Evolutionary conservation across 2,329 filamentous ascomycete genomes (phyloP).

Genomic region (Onygenales sp.): DNA sequence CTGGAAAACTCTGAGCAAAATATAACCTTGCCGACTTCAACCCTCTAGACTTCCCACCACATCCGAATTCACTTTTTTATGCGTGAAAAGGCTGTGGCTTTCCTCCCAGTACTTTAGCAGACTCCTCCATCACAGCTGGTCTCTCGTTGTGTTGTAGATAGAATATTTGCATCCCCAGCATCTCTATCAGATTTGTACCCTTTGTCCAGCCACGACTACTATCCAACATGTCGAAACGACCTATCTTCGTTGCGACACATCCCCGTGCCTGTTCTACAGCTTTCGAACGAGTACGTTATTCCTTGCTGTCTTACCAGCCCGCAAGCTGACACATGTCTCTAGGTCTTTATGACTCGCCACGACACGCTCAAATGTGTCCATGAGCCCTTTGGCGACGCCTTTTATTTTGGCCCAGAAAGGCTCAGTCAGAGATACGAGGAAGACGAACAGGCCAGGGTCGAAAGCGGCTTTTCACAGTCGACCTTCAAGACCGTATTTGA

Average conservation of each 20-base stretch:
- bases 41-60: no score
- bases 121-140: no score
- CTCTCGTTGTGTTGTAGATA: no score
- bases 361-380: constrained; percentile 76
- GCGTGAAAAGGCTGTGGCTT: no score
- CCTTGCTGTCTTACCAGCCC: background rate
- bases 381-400: constrained; percentile 94
- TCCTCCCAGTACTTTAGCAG: no score
- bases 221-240: constrained; percentile 59
- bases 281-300: constrained; percentile 70
- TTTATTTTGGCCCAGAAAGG: constrained; percentile 89
- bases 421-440: constrained; percentile 68
- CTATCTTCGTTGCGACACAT: constrained; percentile 89
- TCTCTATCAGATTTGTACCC: no score
- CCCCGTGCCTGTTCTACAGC: constrained; percentile 92
- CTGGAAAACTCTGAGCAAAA: no score
- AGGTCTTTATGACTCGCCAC: constrained; percentile 94
- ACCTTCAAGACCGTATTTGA: constrained; percentile 59
- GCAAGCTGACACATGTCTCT: constrained; percentile 8
- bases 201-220: background rate
- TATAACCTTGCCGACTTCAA: no score
- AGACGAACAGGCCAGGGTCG: constrained; percentile 44
- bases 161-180: no score
- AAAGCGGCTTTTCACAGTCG: constrained; percentile 35
- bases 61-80: no score